Evolutionary conservation across 176 grass and related monocot species (phyloP).

Genomic region (Aechmea fasciata): DNA sequence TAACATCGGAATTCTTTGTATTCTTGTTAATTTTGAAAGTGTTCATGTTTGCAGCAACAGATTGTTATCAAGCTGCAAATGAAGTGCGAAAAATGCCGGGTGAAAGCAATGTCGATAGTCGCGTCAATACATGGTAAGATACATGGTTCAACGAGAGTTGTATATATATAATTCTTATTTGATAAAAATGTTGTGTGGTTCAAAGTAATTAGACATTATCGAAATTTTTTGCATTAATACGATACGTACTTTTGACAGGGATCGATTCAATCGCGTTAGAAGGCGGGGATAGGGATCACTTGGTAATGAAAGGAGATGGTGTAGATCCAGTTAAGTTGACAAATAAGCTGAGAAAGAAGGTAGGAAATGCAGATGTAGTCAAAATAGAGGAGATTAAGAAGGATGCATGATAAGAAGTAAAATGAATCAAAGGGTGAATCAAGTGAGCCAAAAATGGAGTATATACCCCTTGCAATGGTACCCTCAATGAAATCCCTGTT

Average conservation of each 20-base stretch:
- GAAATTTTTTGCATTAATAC: neutral
- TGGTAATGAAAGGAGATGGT: slow-evolving; percentile 49
- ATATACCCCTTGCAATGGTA: too few species aligned
- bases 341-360: slow-evolving; percentile 39
- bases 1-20: neutral
- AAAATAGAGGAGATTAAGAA: slow-evolving; percentile 32
- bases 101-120: slow-evolving; percentile 27
- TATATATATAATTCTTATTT: neutral
- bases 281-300: slow-evolving; percentile 35
- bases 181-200: neutral
- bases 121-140: slow-evolving; percentile 28
- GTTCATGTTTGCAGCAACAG: slow-evolving; percentile 38
- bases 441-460: too few species aligned
- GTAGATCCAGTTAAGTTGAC: slow-evolving; percentile 42
- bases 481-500: too few species aligned
- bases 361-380: slow-evolving; percentile 33
- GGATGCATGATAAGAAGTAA: slow-evolving; percentile 10
- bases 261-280: slow-evolving; percentile 29
- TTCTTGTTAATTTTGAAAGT: neutral
- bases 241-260: neutral
- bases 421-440: neutral
- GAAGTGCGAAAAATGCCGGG: slow-evolving; percentile 24
- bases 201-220: neutral
- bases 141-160: neutral
- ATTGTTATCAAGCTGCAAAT: slow-evolving; percentile 45